Conservation (phyloP, 306 rosid genomes). For the Ammopiptanthus mongolicus region DNA sequence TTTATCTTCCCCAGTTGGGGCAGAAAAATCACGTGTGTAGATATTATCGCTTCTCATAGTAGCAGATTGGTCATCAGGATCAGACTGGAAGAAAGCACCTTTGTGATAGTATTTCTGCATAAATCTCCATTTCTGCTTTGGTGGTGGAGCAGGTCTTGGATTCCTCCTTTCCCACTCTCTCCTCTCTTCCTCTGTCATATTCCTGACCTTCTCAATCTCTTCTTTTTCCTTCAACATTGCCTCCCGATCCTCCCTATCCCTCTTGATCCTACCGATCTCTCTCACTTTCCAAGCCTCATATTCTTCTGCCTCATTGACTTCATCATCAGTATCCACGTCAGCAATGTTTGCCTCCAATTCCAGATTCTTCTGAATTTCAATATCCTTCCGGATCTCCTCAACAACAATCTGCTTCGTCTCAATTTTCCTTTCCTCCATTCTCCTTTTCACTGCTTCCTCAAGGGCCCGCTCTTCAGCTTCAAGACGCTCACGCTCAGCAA, state of each 20-base stretch:
- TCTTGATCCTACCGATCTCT: conserved; percentile 90
- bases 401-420: conserved; percentile 91
- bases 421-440: conserved; percentile 72
- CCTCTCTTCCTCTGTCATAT: conserved; percentile 98
- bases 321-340: conserved; percentile 96
- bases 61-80: conserved; percentile 52
- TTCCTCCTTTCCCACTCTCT: conserved; percentile 99
- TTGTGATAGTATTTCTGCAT: conserved; percentile 97
- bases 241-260: conserved; percentile 86
- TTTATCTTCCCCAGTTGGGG: conserved; percentile 97
- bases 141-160: conserved; percentile 50
- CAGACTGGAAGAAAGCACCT: conserved; percentile 89
- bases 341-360: conserved; percentile 88
- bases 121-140: conserved; percentile 88
- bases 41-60: conserved; percentile 53
- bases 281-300: conserved; percentile 95
- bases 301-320: conserved; percentile 88
- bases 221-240: conserved; percentile 83
- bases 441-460: conserved; percentile 69
- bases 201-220: conserved; percentile 86
- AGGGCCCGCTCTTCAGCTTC: conserved; percentile 84
- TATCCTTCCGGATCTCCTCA: conserved; percentile 89
- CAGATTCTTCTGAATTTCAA: conserved; percentile 75
- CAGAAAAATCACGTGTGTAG: conserved; percentile 76
- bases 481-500: conserved; percentile 90